A percentile compares a stretch with the other conserved stretches of the same genome.
Evolutionary conservation across 164 flowering plant genomes (phyloP).

Genomic region (Vitis vinifera): ASM3070453v1 NC_081822.1:11441001-11441500

Average conservation of each 20-base stretch:
- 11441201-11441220: constrained; percentile 21
- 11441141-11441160: background rate
- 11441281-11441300: background rate
- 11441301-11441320: constrained; percentile 7
- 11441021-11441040: constrained; percentile 11
- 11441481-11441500: no score
- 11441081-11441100: background rate
- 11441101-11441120: background rate
- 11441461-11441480: no score
- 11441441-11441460: no score
- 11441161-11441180: background rate
- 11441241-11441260: background rate
- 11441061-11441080: background rate
- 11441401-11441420: no score
- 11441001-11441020: constrained; percentile 15
- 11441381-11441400: no score
- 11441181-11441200: background rate
- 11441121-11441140: background rate
- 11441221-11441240: constrained; percentile 13
- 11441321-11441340: background rate
- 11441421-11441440: no score
- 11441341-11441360: background rate
- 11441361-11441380: no score
- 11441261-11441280: constrained; percentile 1
- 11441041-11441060: background rate